Evolutionary conservation across 1,139 yeast species (phyloP), one percentile per base, ranked within the genome.

Genomic region (Yamadazyma kanchanaburiensis): DNA sequence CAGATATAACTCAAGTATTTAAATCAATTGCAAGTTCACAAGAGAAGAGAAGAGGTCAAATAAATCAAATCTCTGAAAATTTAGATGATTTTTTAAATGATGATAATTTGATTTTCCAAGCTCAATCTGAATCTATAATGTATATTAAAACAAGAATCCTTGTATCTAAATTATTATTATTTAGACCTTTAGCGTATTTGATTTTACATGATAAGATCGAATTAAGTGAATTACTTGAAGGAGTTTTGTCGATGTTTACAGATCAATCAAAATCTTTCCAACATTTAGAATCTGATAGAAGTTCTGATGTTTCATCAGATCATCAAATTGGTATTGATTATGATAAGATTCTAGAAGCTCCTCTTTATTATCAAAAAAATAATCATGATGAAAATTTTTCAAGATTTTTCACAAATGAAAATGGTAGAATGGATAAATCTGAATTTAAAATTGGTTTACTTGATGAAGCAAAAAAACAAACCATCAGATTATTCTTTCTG

Each of bases 81-180:
- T 45, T 63, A 27, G 64, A 60, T 25, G 68, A 61, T 33, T 62
- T 56, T 32, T 43, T 60, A 21, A 50, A 61, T 14, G 64, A 61
- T 35, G 64, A 60, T 27, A 65, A 61, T 31, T 39, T 60, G 25
- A 42, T 62, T 24, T 42, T 60, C 25, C 52, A 55, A 22, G 58
- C 65, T 1, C 69, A 63, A 41, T 58, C 65, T 1, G 70, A 64
- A 38, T 48, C 60, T 7, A 55, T 65, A 17, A 61, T 64, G 57
- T 64, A 51, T 41, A 62, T 64, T 28, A 64, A 65, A 36, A 62
- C 70, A 2, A 43, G 72, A 28, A 53, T 65, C 7, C 32, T 65
- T 6, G 36, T 49, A 3, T 62, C 70, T 15, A 63, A 63, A 27
- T 35, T 64, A 29, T 32, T 55, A 6, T 42, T 65, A 21, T 54